Evolutionary conservation across 116 monocot species (phyloP).

Genomic region (Posidonia oceanica): DNA sequence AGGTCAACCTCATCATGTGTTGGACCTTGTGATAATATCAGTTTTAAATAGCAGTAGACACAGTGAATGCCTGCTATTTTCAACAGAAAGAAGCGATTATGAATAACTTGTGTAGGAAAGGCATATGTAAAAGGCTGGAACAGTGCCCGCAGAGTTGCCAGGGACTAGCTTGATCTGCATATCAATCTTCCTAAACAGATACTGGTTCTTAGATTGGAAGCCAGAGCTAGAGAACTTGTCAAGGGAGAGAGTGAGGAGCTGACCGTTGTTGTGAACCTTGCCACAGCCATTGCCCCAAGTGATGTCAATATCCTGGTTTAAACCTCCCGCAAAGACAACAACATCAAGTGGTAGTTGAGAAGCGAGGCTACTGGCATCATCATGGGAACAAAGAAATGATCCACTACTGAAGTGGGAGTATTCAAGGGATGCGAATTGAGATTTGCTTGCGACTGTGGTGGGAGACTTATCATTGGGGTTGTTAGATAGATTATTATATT

Average conservation of each 20-base stretch:
- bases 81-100: neutral
- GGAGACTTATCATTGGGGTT: neutral
- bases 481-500: too few relatives aligned
- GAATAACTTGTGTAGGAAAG: neutral
- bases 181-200: constrained; percentile 17
- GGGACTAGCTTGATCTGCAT: constrained; percentile 17
- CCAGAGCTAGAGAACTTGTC: constrained; percentile 12
- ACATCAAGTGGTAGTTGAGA: neutral
- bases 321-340: neutral
- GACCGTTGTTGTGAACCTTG: constrained; percentile 7
- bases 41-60: neutral
- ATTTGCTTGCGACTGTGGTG: neutral
- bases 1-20: constrained; percentile 41
- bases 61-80: neutral
- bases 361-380: neutral
- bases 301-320: neutral
- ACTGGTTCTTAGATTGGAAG: constrained; percentile 10
- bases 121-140: constrained; percentile 12
- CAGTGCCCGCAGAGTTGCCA: constrained; percentile 19
- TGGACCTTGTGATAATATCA: constrained; percentile 27
- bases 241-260: constrained; percentile 8
- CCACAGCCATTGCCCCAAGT: constrained; percentile 7
- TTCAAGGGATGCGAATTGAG: neutral
- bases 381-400: neutral
- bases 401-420: neutral